Conservation (phyloP, 768 basidiomycete species). For the Amyloporia xantha region DNA sequence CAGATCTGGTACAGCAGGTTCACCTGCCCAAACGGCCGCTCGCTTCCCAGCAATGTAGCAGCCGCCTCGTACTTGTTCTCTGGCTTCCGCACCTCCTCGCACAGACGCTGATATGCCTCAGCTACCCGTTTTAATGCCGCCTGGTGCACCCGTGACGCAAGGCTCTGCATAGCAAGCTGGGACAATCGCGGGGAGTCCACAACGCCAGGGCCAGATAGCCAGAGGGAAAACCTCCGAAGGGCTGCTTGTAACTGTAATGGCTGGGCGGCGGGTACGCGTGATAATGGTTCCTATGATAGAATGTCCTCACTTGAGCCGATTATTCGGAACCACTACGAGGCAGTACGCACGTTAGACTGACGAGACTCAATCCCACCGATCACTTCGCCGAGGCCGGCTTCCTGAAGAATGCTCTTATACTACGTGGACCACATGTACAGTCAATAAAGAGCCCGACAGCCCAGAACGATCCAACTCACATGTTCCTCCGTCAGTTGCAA, state of each 20-base stretch:
- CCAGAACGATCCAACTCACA: conserved; percentile 39
- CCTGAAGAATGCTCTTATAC: conserved; percentile 45
- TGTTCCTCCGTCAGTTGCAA: conserved; percentile 72
- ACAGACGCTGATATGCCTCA: conserved; percentile 63
- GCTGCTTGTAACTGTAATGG: conserved; percentile 56
- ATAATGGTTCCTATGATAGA: conserved; percentile 56
- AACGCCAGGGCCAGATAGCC: conserved; percentile 80
- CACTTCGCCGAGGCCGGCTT: conserved; percentile 47
- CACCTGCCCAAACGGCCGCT: conserved; percentile 78
- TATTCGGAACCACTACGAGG: not conserved
- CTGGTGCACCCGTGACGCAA: conserved; percentile 70
- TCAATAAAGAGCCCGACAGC: not conserved
- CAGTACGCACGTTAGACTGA: conserved; percentile 31
- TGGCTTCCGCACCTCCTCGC: conserved; percentile 67
- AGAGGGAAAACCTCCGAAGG: conserved; percentile 68
- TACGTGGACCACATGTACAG: conserved; percentile 17
- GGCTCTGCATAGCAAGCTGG: conserved; percentile 57
- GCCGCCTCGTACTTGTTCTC: conserved; percentile 90
- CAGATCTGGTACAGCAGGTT: conserved; percentile 72
- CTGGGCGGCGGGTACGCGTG: conserved; percentile 61
- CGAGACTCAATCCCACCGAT: conserved; percentile 37
- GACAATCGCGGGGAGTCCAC: conserved; percentile 76
- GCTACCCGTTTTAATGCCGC: conserved; percentile 65
- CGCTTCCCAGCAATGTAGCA: conserved; percentile 73
- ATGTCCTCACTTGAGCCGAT: not conserved